A percentile compares a stretch with the other conserved stretches of the same genome.
Evolutionary conservation across 495 filamentous ascomycete genomes (phyloP).

Genomic region (Podospora bellae-mahoneyi): DNA sequence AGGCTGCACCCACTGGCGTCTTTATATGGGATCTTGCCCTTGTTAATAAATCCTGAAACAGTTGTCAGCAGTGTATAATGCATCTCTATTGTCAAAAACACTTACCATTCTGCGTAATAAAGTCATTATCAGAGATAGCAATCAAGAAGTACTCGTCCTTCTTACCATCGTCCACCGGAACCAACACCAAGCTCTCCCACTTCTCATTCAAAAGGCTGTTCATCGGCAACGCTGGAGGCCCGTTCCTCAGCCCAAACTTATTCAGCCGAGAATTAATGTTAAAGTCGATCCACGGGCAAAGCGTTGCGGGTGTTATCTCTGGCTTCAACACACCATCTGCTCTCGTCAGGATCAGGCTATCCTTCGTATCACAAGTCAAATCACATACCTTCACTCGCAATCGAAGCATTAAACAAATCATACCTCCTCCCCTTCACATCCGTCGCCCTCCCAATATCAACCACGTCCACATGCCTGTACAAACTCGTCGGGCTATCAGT

Average conservation of each 20-base stretch:
- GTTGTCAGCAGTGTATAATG: neutral
- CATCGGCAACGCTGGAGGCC: constrained; percentile 1
- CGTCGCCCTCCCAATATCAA: constrained; percentile 63
- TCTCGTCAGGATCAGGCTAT: neutral
- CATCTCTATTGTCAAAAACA: neutral
- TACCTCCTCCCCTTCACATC: constrained; percentile 58
- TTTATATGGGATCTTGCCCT: constrained; percentile 56
- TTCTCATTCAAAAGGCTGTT: constrained; percentile 64
- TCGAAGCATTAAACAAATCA: constrained; percentile 39
- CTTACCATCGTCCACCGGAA: constrained; percentile 53
- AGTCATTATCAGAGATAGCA: constrained; percentile 72
- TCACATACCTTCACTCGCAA: constrained; percentile 17
- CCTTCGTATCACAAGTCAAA: neutral
- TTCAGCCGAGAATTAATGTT: constrained; percentile 67
- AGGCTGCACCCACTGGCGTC: constrained; percentile 63
- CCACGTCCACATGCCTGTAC: constrained; percentile 72
- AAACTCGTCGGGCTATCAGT: constrained; percentile 49
- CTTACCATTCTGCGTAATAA: constrained; percentile 72
- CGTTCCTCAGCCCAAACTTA: constrained; percentile 46
- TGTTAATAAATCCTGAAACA: constrained; percentile 55
- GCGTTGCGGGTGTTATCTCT: constrained; percentile 58
- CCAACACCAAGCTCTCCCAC: constrained; percentile 70
- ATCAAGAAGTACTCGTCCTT: constrained; percentile 65
- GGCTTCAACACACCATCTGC: constrained; percentile 23
- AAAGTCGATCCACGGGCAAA: constrained; percentile 70